Evolutionary conservation across 805 yeast genomes (phyloP).

Genomic region (Yamadazyma endophytica): DNA sequence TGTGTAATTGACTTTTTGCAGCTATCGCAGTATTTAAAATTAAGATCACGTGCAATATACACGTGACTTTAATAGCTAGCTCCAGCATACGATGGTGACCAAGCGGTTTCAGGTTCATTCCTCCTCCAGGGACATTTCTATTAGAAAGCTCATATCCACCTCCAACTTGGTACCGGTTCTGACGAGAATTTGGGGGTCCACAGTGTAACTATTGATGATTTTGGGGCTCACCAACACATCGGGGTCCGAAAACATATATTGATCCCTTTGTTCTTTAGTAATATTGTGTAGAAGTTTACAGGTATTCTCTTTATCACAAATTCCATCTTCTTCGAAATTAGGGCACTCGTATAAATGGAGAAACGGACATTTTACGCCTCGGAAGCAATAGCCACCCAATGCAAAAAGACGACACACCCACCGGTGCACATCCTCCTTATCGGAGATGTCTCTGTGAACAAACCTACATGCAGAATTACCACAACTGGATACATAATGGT

Average conservation of each 20-base stretch:
- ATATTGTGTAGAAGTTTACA: conserved; percentile 52
- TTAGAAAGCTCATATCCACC: too few relatives aligned
- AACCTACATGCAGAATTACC: conserved; percentile 44
- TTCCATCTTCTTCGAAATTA: conserved; percentile 58
- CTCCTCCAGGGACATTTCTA: too few relatives aligned
- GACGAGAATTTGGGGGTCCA: conserved; percentile 25
- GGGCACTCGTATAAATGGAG: conserved; percentile 66
- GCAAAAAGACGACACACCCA: conserved; percentile 65
- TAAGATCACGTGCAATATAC: too few relatives aligned
- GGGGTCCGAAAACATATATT: conserved; percentile 14
- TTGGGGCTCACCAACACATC: neutral
- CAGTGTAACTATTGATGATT: conserved; percentile 31
- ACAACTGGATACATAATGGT: conserved; percentile 22
- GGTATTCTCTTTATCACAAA: conserved; percentile 48
- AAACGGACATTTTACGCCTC: conserved; percentile 55
- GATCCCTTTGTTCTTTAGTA: conserved; percentile 27
- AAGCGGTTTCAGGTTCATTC: too few relatives aligned
- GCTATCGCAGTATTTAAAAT: too few relatives aligned
- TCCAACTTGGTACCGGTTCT: too few relatives aligned
- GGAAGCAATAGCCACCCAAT: conserved; percentile 61
- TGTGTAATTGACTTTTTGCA: conserved; percentile 1
- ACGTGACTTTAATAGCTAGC: too few relatives aligned
- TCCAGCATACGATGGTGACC: too few relatives aligned
- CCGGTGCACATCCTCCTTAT: conserved; percentile 21
- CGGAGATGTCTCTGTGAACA: neutral